Conservation (phyloP, 2,329 filamentous ascomycete genomes). For the Cladophialophora exuberans region DNA sequence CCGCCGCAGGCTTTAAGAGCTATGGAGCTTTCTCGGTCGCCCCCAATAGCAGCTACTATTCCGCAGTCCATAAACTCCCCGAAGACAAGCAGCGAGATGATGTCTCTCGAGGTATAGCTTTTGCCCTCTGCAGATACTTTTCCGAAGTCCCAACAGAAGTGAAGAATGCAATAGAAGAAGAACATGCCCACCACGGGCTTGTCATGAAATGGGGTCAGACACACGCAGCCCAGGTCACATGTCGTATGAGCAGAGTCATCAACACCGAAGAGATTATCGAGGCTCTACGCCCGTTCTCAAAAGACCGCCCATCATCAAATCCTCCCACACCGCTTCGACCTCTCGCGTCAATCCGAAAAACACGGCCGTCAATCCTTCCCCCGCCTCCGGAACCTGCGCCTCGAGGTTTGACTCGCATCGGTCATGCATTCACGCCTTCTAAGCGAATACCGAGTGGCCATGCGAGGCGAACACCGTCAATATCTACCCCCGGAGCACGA, state of each 20-base stretch:
- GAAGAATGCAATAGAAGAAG: slow-evolving; percentile 68
- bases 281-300: slow-evolving; percentile 57
- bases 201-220: slow-evolving; percentile 59
- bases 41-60: slow-evolving; percentile 87
- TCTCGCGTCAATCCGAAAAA: slow-evolving; percentile 32
- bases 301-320: slow-evolving; percentile 30
- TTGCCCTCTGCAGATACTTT: slow-evolving; percentile 94
- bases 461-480: slow-evolving; percentile 28
- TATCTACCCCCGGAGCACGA: slow-evolving; percentile 38
- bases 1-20: slow-evolving; percentile 83
- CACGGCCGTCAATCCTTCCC: slow-evolving; percentile 32
- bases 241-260: slow-evolving; percentile 80
- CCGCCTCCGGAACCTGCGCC: slow-evolving; percentile 21
- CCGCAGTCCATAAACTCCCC: slow-evolving; percentile 84
- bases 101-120: slow-evolving; percentile 85
- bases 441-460: slow-evolving; percentile 27
- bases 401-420: slow-evolving; percentile 4
- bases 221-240: slow-evolving; percentile 88
- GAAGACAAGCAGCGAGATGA: slow-evolving; percentile 96
- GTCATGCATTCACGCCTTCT: slow-evolving; percentile 26
- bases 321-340: slow-evolving; percentile 26
- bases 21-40: slow-evolving; percentile 92
- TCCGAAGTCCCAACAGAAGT: slow-evolving; percentile 77
- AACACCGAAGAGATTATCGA: slow-evolving; percentile 72
- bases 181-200: slow-evolving; percentile 31